These are phyloP conservation scores for Xylariaceae sp. DNA, from an alignment of 2,329 filamentous ascomycete species.

Conservation along the genomic window DNA sequence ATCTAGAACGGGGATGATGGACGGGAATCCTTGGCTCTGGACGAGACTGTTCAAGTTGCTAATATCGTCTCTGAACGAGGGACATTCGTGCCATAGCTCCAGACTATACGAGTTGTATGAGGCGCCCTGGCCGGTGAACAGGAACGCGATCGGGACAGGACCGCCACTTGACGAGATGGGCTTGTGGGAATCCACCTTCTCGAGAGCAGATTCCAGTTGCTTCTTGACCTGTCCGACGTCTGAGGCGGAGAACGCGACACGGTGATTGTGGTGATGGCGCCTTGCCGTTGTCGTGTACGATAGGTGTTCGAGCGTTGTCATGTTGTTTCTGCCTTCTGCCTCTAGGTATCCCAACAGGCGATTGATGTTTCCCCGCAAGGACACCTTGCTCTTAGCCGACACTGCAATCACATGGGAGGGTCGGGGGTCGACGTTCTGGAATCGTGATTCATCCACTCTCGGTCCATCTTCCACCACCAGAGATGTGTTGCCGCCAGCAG, in stretches of 20 bases:
- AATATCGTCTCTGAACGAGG: constrained; percentile 1
- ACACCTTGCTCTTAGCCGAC: constrained; percentile 45
- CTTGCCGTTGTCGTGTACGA: constrained; percentile 65
- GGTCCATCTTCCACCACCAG: constrained; percentile 22
- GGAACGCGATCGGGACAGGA: constrained; percentile 28
- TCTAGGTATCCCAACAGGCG: constrained; percentile 46
- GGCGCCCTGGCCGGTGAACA: constrained; percentile 22
- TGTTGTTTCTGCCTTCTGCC: constrained; percentile 38
- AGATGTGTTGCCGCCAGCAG: constrained; percentile 46
- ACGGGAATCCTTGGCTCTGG: constrained; percentile 45
- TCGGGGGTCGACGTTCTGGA: constrained; percentile 33
- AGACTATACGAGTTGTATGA: neutral
- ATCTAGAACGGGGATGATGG: constrained; percentile 39
- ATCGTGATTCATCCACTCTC: neutral
- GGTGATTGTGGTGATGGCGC: constrained; percentile 52
- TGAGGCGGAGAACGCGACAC: constrained; percentile 29
- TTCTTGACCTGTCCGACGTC: constrained; percentile 1
- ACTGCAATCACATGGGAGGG: constrained; percentile 51
- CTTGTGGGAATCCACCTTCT: constrained; percentile 2
- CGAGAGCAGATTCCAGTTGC: constrained; percentile 33
- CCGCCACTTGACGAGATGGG: constrained; percentile 19
- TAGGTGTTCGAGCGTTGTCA: constrained; percentile 48
- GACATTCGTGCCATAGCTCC: constrained; percentile 3
- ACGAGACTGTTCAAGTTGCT: neutral
- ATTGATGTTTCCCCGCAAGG: constrained; percentile 54